phyloP scores from a whole-genome alignment of 345 rosid genomes.

The Orychophragmus violaceus region DNA sequence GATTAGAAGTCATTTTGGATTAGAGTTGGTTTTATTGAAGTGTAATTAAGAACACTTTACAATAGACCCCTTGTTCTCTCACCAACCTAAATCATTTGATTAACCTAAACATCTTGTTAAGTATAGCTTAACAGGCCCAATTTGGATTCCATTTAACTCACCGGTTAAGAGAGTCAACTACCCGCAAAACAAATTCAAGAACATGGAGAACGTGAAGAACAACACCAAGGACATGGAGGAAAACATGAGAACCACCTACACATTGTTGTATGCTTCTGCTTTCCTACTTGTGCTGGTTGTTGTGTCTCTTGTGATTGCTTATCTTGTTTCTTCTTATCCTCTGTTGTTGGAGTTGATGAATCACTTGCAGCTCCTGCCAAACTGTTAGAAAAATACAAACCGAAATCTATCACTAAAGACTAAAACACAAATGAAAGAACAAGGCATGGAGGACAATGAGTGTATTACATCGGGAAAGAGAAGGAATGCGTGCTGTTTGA shows the following conservation, averaged over 20 bases:
- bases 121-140: not conserved
- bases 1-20: not conserved
- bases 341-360: conserved; percentile 10
- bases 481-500: conserved; percentile 39
- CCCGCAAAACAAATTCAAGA: not conserved
- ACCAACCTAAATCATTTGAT: not conserved
- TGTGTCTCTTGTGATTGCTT: not conserved
- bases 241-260: conserved; percentile 30
- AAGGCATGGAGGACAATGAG: not conserved
- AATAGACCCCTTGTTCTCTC: not conserved
- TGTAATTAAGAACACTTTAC: too few species aligned
- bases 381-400: conserved; percentile 24
- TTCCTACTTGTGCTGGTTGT: conserved; percentile 6
- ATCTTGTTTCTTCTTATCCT: conserved; percentile 24
- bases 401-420: not conserved
- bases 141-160: not conserved
- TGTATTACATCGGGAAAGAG: conserved; percentile 50
- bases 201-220: conserved; percentile 8
- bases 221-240: conserved; percentile 28
- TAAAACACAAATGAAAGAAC: not conserved
- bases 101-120: not conserved
- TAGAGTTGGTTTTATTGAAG: not conserved
- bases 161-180: not conserved
- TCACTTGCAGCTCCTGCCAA: conserved; percentile 28
- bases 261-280: conserved; percentile 9